phyloP scores from a whole-genome alignment of 306 rosid species.

The Chamaecrista fasciculata region DNA sequence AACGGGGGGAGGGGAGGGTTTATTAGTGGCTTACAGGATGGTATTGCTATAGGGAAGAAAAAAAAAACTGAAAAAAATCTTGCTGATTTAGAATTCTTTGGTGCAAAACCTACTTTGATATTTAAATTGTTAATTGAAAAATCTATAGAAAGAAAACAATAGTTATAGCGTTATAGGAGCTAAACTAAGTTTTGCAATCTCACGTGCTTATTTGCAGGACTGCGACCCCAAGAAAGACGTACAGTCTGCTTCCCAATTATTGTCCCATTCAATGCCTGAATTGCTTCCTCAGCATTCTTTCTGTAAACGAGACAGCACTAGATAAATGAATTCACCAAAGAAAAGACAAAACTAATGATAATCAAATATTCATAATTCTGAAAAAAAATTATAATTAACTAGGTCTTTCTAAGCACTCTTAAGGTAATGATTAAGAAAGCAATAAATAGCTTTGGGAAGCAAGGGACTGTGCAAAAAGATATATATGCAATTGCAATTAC shows the following conservation, averaged over 20 bases:
- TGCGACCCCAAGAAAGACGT: conserved; percentile 99
- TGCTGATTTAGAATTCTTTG: too few relatives aligned
- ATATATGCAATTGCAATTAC: conserved; percentile 3
- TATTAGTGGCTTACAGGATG: too few relatives aligned
- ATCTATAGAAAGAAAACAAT: not conserved
- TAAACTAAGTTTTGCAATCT: conserved; percentile 21
- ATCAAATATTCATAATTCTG: not conserved
- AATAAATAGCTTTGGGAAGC: not conserved
- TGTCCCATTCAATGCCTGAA: conserved; percentile 77
- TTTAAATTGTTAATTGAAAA: too few relatives aligned
- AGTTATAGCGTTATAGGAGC: not conserved
- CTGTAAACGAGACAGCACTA: conserved; percentile 43
- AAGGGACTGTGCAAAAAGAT: not conserved
- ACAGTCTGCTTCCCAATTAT: conserved; percentile 93
- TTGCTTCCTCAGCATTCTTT: conserved; percentile 97
- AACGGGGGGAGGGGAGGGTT: too few relatives aligned
- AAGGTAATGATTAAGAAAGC: too few relatives aligned
- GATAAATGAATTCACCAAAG: conserved; percentile 1
- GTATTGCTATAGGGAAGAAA: too few relatives aligned
- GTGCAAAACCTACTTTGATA: too few relatives aligned
- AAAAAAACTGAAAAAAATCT: too few relatives aligned
- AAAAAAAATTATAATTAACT: not conserved
- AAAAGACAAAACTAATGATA: not conserved
- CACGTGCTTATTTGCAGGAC: conserved; percentile 94
- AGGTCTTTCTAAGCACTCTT: too few relatives aligned